Evolutionary conservation across 2,329 filamentous ascomycete genomes (phyloP).

Genomic region (Decorospora gaudefroyi): DNA sequence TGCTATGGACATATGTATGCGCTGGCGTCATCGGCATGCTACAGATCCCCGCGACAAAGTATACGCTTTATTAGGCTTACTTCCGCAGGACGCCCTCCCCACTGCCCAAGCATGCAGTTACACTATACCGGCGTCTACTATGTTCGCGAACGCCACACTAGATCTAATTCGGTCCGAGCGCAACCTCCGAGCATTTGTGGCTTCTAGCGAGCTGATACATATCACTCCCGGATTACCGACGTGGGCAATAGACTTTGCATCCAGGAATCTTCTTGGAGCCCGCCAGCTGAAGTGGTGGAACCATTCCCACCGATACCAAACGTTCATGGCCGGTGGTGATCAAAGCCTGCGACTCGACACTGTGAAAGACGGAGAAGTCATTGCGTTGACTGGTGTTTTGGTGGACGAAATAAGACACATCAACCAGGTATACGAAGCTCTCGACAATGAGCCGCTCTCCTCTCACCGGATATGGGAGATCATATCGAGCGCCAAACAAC

Average conservation of each 20-base stretch:
- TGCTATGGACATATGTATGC: slow-evolving; percentile 22
- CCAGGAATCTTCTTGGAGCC: slow-evolving; percentile 15
- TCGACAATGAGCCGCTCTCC: neutral
- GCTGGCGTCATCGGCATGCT: slow-evolving; percentile 24
- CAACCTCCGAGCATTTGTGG: slow-evolving; percentile 18
- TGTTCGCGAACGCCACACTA: slow-evolving; percentile 18
- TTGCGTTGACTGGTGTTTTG: slow-evolving; percentile 5
- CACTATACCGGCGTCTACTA: neutral
- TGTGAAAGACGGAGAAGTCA: neutral
- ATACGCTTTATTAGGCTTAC: slow-evolving; percentile 27
- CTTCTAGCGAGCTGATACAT: slow-evolving; percentile 18
- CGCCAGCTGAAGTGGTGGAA: slow-evolving; percentile 28
- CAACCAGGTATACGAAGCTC: slow-evolving; percentile 1
- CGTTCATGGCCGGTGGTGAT: slow-evolving; percentile 13
- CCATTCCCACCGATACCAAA: slow-evolving; percentile 22
- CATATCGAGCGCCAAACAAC: neutral
- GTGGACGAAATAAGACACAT: slow-evolving; percentile 11
- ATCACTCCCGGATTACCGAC: slow-evolving; percentile 8
- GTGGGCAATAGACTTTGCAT: slow-evolving; percentile 28
- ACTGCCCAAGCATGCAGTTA: slow-evolving; percentile 17
- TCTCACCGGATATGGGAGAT: neutral
- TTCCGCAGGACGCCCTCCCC: slow-evolving; percentile 1
- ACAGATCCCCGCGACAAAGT: slow-evolving; percentile 34
- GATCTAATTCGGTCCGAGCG: slow-evolving; percentile 19
- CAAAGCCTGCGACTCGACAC: neutral